phyloP scores from a whole-genome alignment of 2,329 filamentous ascomycete species.

The Colletotrichum sp. region DNA sequence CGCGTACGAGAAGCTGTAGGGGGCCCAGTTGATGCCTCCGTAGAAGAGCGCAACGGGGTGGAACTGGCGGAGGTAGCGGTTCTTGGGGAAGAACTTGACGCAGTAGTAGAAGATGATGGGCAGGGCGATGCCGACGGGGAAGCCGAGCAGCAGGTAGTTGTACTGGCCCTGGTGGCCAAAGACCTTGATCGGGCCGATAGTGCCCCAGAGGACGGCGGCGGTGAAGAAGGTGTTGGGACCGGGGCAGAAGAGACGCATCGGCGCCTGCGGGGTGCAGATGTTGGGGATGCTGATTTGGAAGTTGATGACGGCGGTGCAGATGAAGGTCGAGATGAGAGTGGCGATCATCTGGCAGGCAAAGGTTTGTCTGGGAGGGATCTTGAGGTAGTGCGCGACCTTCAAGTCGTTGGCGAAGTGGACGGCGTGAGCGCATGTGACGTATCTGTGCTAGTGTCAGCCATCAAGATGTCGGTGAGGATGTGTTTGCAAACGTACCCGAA shows the following conservation, averaged over 20 bases:
- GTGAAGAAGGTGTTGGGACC: slow-evolving; percentile 62
- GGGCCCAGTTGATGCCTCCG: slow-evolving; percentile 50
- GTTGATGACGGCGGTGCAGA: slow-evolving; percentile 51
- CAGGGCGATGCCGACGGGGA: slow-evolving; percentile 52
- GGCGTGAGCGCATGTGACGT: slow-evolving; percentile 55
- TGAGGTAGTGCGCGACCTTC: slow-evolving; percentile 60
- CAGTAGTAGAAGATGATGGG: slow-evolving; percentile 48
- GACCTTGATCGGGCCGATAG: slow-evolving; percentile 54
- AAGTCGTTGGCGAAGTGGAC: slow-evolving; percentile 54
- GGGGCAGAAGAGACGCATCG: slow-evolving; percentile 56
- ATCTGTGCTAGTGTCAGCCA: slow-evolving; percentile 16
- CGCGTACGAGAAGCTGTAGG: slow-evolving; percentile 38
- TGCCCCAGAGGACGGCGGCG: slow-evolving; percentile 60
- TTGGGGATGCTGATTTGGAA: slow-evolving; percentile 52
- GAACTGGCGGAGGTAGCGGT: slow-evolving; percentile 40
- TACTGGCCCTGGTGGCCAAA: slow-evolving; percentile 55
- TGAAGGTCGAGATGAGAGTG: slow-evolving; percentile 57
- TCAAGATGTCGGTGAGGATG: not conserved
- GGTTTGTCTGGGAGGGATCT: slow-evolving; percentile 64
- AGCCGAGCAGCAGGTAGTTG: slow-evolving; percentile 51
- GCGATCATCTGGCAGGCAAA: slow-evolving; percentile 65
- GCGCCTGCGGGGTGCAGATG: slow-evolving; percentile 53
- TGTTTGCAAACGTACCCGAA: not conserved
- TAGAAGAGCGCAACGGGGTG: slow-evolving; percentile 54
- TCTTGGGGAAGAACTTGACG: slow-evolving; percentile 43